Base-by-base conservation (phyloP, 2,329 filamentous ascomycete species). In the Phoma herbarum region DNA sequence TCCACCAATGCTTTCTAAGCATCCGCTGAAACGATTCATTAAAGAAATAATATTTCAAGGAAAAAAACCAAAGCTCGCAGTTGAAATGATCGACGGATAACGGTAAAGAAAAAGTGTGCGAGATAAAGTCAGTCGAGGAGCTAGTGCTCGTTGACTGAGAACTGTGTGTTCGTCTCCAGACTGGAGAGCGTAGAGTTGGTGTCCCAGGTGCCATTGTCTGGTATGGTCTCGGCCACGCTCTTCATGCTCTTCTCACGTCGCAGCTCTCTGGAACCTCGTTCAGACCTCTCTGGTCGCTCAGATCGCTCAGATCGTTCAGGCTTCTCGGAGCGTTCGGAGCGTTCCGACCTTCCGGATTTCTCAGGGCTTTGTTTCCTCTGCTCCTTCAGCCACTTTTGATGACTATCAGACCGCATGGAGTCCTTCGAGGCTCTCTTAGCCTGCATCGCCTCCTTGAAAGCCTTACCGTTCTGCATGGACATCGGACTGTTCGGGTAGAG, bases 401-500 rank as follows among this genome's bases (percentile, higher is more conserved):
- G 56, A 11, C 56, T 59, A n/a, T 59, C 56, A 41, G 50, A 48
- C 5, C 51, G 50, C 51, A 54, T 54, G 10, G 56, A 59, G 22
- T 59, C 56, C 56, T 63, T 67, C 23, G 66, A 65, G 53, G 59
- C 61, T 31, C 61, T 63, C 18, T 33, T 46, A 18, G 50, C 45
- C 39, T 59, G 50, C 56, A 61, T 49, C 4, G 64, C 66, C 25
- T 62, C 62, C 39, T 63, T 65, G 33, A 66, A 61, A 28, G 60
- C 63, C 18, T 62, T 66, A 16, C 61, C 51, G 31, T 52, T 66
- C 45, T 65, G 59, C 11, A 66, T 66, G 2, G 67, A 66, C 31
- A 74, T 48, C 6, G 71, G 70, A 23, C 66, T 66, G 52, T 74
- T 73, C 4, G 75, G 73, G 56, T 78, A 78, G 37, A 78, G 49